phyloP scores from a whole-genome alignment of 202 grass and related monocot genomes.

The Hordeum pubiflorum region DNA sequence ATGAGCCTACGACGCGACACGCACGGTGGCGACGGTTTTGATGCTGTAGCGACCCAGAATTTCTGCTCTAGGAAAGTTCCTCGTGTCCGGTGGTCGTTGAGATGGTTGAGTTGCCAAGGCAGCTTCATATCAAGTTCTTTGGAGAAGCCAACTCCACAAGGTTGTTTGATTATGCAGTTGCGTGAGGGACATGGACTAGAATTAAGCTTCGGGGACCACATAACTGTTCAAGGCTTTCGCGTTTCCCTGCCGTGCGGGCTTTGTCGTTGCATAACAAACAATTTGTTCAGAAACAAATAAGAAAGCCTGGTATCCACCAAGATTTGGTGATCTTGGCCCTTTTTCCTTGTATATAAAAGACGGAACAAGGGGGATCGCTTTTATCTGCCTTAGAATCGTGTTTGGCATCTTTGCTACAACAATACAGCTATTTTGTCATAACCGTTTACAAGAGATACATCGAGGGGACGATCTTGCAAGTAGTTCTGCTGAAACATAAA shows the following conservation, averaged over 20 bases:
- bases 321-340: not conserved
- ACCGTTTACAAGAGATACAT: not conserved
- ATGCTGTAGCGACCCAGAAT: not conserved
- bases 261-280: not conserved
- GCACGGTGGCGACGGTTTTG: not conserved
- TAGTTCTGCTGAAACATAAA: not conserved
- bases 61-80: not conserved
- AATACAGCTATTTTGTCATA: not conserved
- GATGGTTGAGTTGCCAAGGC: not conserved
- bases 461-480: not conserved
- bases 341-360: not conserved
- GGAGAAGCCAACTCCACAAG: not conserved
- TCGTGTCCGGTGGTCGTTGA: not conserved
- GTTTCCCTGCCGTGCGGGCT: conserved; percentile 32
- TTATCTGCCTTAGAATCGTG: not conserved
- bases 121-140: not conserved
- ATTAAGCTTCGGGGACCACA: not conserved
- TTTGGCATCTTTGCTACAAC: not conserved
- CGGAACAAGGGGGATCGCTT: not conserved
- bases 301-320: not conserved
- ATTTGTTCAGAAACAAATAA: not conserved
- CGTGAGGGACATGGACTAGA: conserved; percentile 3
- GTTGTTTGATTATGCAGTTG: conserved; percentile 18
- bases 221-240: not conserved
- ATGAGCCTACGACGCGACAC: not conserved